phyloP scores from a whole-genome alignment of 2,329 filamentous ascomycete genomes.

The Apiospora aurea region DNA sequence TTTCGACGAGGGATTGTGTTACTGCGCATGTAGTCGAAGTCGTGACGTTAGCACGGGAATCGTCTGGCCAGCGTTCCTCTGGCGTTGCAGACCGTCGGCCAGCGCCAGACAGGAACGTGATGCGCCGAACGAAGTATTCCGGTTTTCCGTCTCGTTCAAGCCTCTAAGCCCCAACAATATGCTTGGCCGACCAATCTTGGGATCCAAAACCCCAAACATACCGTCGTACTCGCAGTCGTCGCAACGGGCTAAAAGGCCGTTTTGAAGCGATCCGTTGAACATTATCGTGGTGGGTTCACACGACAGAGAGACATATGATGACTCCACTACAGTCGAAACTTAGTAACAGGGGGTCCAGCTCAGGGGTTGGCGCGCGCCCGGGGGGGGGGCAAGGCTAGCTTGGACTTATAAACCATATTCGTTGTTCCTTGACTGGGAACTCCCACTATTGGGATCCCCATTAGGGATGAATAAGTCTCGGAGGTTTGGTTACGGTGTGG shows the following conservation, averaged over 20 bases:
- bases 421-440: background rate
- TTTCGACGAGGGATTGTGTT: background rate
- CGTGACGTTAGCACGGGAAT: background rate
- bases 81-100: background rate
- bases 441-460: background rate
- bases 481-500: background rate
- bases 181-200: background rate
- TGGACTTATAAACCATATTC: background rate
- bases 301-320: background rate
- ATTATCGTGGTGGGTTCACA: background rate
- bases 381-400: no score
- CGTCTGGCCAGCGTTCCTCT: background rate
- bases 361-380: no score
- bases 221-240: background rate
- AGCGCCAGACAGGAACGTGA: background rate
- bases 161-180: background rate
- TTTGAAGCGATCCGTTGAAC: background rate
- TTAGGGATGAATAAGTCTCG: background rate
- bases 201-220: background rate
- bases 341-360: background rate
- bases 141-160: slow-evolving; percentile 10
- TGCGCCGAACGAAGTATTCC: background rate
- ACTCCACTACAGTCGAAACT: background rate
- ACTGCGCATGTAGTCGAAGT: background rate
- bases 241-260: background rate